A percentile compares a stretch with the other conserved stretches of the same genome.
Conservation (phyloP, 352 stramenopile genomes). For the Globisporangium cederbergense region DNA sequence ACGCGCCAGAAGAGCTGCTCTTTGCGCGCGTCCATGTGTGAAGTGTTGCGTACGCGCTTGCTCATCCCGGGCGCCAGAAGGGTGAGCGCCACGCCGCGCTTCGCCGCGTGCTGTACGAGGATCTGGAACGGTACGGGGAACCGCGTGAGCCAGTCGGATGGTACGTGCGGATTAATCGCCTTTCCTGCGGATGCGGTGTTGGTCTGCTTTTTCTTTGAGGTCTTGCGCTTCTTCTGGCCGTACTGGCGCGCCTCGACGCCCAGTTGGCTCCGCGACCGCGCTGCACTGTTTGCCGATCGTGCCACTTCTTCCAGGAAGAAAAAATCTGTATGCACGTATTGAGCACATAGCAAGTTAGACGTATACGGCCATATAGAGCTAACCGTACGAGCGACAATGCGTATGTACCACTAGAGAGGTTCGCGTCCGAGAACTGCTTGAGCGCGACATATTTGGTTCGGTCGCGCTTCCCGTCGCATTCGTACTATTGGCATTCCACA, state of each 20-base stretch:
- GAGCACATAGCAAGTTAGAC: background rate
- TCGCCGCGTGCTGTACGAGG: conserved; percentile 62
- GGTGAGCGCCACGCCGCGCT: conserved; percentile 64
- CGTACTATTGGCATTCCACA: conserved; percentile 35
- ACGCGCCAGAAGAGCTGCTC: conserved; percentile 68
- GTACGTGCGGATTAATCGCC: conserved; percentile 56
- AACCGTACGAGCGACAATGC: background rate
- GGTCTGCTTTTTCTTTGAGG: conserved; percentile 6
- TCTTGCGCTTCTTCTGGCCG: conserved; percentile 28
- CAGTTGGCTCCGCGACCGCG: conserved; percentile 36
- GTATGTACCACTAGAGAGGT: conserved; percentile 65
- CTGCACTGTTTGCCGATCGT: conserved; percentile 51
- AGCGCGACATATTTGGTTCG: conserved; percentile 75
- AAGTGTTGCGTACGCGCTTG: conserved; percentile 72
- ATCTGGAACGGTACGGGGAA: conserved; percentile 71
- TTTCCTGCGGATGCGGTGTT: background rate
- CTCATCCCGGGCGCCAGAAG: conserved; percentile 79
- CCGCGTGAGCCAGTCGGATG: conserved; percentile 63
- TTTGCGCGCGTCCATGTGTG: conserved; percentile 66
- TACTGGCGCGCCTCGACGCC: conserved; percentile 30
- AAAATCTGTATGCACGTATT: conserved; percentile 37
- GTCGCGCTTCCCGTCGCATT: conserved; percentile 80
- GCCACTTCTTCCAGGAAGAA: conserved; percentile 75
- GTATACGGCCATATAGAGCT: background rate
- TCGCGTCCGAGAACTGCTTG: conserved; percentile 71